Base-by-base conservation (phyloP, 345 rosid genomes). In the Psidium friedrichsthalianum region DNA sequence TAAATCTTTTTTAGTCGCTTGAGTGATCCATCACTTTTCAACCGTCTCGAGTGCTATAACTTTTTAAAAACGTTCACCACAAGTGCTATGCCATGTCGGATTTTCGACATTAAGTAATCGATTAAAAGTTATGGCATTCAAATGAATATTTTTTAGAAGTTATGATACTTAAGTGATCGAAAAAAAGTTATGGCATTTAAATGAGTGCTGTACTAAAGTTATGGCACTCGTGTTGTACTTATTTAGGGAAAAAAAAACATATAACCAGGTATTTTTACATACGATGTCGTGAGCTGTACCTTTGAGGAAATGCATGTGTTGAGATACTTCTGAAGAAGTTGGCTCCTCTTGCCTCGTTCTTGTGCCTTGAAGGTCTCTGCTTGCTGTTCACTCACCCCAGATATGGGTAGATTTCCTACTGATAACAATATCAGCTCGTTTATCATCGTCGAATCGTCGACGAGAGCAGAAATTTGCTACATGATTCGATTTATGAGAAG, bases 321-420 rank as follows among this genome's bases (percentile, higher is more conserved):
- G 74, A 94, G 84, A 78, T 88, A 93, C 87, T 92, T 94, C 25
- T 88, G 89, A 27, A 94, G 95, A 59, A 90, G 88, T 82, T 90
- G 74, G 88, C 92, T 89, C 86, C 95, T 92, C 86, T 93, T 95
- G 76, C 87, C 92, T 82, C 93, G 90, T 90, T 91, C 94, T 84
- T 93, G 94, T 53, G 92, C 89, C 94, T 90, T 91, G 90, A 87
- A 90, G 27, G 18, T 90, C 88, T 92, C 93, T 81, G 92, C 91
- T 86, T 93, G 98, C 84, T 89, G 89, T 78, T 92, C 92, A 61
- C 90, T 94, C 52, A 94, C 97, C 87, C 89, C 90, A 74, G 89
- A 89, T 87, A 88, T 93, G 2, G 96, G 93, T 12, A 96, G 86
- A 89, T 83, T 92, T 83, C 98, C 98, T 91, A 95, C 98, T 95